Evolutionary conservation across 2,329 filamentous ascomycete species (phyloP).

Genomic region (Fusarium pseudoanthophilum): DNA sequence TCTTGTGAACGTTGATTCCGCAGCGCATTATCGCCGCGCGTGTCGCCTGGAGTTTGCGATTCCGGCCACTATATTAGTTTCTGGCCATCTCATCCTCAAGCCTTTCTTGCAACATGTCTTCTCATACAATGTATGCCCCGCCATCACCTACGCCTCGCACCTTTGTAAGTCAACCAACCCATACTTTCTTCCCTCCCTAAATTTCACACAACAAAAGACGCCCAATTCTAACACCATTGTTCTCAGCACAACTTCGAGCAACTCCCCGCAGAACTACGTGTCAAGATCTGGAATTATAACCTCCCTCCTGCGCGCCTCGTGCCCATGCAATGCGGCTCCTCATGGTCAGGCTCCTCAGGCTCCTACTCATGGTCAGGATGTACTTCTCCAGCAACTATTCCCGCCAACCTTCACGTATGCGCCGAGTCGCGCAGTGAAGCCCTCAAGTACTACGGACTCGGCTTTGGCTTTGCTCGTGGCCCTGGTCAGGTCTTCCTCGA

Average conservation of each 20-base stretch:
- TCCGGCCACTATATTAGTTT: not conserved
- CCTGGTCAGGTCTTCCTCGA: slow-evolving; percentile 58
- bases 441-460: slow-evolving; percentile 53
- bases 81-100: not conserved
- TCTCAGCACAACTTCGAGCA: slow-evolving; percentile 54
- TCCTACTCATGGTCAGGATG: slow-evolving; percentile 48
- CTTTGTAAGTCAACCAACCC: slow-evolving; percentile 31
- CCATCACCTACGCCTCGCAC: slow-evolving; percentile 1
- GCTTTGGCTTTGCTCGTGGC: slow-evolving; percentile 56
- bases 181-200: not conserved
- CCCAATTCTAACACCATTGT: slow-evolving; percentile 9
- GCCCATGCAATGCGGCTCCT: slow-evolving; percentile 54
- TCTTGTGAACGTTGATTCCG: not conserved
- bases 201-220: not conserved
- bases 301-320: slow-evolving; percentile 57
- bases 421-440: slow-evolving; percentile 59
- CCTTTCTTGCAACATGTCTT: slow-evolving; percentile 15
- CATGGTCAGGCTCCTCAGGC: slow-evolving; percentile 41
- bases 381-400: slow-evolving; percentile 55
- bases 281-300: slow-evolving; percentile 60
- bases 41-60: not conserved
- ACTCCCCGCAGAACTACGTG: slow-evolving; percentile 59
- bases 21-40: not conserved
- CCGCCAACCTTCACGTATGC: slow-evolving; percentile 58
- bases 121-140: not conserved